Evolutionary conservation across 352 stramenopile species (phyloP).

Genomic region (Hyaloperonospora arabidopsidis): DNA sequence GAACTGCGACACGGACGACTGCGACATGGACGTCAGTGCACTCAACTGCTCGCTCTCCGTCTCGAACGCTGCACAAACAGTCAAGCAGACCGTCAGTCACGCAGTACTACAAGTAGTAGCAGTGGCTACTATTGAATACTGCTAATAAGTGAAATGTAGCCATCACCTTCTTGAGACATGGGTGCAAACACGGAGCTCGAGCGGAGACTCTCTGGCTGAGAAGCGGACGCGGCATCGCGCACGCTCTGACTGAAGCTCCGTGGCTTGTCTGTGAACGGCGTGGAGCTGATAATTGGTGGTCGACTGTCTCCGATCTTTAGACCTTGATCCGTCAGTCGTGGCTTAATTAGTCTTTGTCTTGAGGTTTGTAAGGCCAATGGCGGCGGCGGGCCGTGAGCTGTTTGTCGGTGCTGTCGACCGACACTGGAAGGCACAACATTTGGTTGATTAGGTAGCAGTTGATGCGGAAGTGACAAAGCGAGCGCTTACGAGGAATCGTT

Average conservation of each 20-base stretch:
- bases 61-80: conserved; percentile 13
- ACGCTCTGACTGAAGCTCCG: conserved; percentile 15
- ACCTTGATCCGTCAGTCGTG: not conserved
- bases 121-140: no score
- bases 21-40: conserved; percentile 35
- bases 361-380: conserved; percentile 24
- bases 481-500: conserved; percentile 29
- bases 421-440: no score
- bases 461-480: not conserved
- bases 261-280: conserved; percentile 3
- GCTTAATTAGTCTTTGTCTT: not conserved
- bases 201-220: conserved; percentile 22
- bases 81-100: not conserved
- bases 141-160: no score
- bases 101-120: no score
- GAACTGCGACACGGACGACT: conserved; percentile 33
- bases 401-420: conserved; percentile 8
- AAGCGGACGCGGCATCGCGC: conserved; percentile 6
- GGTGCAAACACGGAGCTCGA: conserved; percentile 4
- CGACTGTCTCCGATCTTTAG: no score
- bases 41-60: conserved; percentile 27
- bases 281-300: no score
- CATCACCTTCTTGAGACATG: conserved; percentile 34
- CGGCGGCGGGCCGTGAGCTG: conserved; percentile 1
- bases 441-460: no score